phyloP scores from a whole-genome alignment of 176 grass and related monocot genomes.

The Stipa capillata region DNA sequence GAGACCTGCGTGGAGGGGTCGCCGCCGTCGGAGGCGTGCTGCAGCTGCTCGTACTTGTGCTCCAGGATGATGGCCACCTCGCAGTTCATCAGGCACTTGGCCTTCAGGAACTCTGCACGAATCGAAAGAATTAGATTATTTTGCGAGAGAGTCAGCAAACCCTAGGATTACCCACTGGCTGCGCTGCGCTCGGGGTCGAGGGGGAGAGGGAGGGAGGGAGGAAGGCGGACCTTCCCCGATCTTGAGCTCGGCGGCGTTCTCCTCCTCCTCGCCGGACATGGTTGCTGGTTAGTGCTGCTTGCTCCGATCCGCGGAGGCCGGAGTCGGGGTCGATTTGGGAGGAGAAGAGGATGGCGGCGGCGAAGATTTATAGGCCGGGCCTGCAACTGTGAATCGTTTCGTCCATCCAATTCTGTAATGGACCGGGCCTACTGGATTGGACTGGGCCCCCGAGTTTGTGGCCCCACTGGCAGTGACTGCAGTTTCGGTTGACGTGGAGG shows the following conservation, averaged over 20 bases:
- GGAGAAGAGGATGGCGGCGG: not conserved
- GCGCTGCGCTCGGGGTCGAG: too few relatives aligned
- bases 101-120: conserved; percentile 75
- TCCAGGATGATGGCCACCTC: conserved; percentile 89
- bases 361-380: too few relatives aligned
- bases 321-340: not conserved
- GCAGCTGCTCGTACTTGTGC: conserved; percentile 91
- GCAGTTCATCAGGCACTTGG: conserved; percentile 98
- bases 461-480: not conserved
- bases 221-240: conserved; percentile 67
- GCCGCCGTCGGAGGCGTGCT: conserved; percentile 65
- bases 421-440: too few relatives aligned
- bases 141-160: too few relatives aligned
- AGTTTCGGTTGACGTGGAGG: not conserved
- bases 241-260: conserved; percentile 94
- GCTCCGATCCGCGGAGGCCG: not conserved
- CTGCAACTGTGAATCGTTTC: too few relatives aligned
- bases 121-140: too few relatives aligned
- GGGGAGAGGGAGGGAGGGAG: too few relatives aligned
- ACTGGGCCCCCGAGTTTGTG: too few relatives aligned
- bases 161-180: too few relatives aligned
- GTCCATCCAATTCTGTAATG: not conserved
- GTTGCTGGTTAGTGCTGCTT: too few relatives aligned
- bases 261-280: conserved; percentile 91
- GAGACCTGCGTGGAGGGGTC: conserved; percentile 35